phyloP scores from a whole-genome alignment of 2,329 filamentous ascomycete species.

The Ophioceras dolichostomum region DNA sequence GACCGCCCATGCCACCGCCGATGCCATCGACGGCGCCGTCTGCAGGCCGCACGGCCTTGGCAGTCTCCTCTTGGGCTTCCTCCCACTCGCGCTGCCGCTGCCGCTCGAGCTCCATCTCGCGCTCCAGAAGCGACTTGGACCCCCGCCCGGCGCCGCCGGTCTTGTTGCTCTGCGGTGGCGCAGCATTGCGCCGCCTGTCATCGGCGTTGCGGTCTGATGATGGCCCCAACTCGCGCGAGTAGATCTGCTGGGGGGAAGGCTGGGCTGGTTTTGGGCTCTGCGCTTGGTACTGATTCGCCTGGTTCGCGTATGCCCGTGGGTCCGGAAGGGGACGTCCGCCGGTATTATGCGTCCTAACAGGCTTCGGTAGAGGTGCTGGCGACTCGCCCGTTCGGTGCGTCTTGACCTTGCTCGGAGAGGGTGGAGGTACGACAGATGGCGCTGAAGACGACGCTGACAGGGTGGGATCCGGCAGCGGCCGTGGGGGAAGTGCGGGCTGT shows the following conservation, averaged over 20 bases:
- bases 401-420: constrained; percentile 13
- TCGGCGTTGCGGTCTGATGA: constrained; percentile 51
- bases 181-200: constrained; percentile 44
- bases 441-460: constrained; percentile 6
- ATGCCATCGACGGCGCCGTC: constrained; percentile 47
- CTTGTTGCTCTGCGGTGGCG: constrained; percentile 45
- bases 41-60: constrained; percentile 36
- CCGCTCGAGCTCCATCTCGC: constrained; percentile 70
- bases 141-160: constrained; percentile 40
- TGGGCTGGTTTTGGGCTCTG: constrained; percentile 25
- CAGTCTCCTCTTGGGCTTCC: constrained; percentile 54
- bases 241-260: constrained; percentile 30
- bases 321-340: constrained; percentile 41
- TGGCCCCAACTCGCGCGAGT: constrained; percentile 41
- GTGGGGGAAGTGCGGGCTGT: constrained; percentile 17
- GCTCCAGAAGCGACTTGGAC: constrained; percentile 59
- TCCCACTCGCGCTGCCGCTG: constrained; percentile 74
- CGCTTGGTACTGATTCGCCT: constrained; percentile 39
- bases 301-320: constrained; percentile 28
- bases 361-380: constrained; percentile 12
- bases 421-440: constrained; percentile 1
- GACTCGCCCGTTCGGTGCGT: constrained; percentile 18
- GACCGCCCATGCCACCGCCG: constrained; percentile 52
- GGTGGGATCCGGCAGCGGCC: constrained; percentile 28
- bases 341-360: constrained; percentile 23